These are phyloP conservation scores for Phellinidium pouzarii DNA, from an alignment of 1,284 basidiomycete genomes.

Conservation along the genomic window DNA sequence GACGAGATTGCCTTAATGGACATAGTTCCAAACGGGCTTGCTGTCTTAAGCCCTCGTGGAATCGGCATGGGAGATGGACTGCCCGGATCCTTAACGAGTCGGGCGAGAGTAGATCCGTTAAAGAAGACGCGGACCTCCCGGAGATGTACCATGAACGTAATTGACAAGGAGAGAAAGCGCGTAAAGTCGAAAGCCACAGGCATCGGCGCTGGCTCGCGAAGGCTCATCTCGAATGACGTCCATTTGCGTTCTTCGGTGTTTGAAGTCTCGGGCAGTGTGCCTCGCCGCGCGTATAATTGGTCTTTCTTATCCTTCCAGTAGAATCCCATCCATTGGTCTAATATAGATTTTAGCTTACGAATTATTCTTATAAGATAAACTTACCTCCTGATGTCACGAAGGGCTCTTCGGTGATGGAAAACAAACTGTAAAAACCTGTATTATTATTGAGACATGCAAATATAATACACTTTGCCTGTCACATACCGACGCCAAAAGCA, in stretches of 20 bases:
- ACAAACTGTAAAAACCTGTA: constrained; percentile 72
- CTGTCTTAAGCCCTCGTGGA: constrained; percentile 43
- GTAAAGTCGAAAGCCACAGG: constrained; percentile 83
- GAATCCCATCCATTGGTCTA: constrained; percentile 91
- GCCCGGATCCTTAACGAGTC: constrained; percentile 66
- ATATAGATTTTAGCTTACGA: background rate
- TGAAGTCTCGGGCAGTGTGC: constrained; percentile 46
- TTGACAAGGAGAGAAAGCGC: constrained; percentile 85
- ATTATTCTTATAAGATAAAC: constrained; percentile 5
- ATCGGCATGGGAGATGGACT: constrained; percentile 45
- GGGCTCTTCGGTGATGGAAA: constrained; percentile 87
- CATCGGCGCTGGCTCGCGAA: constrained; percentile 80
- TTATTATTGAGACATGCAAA: background rate
- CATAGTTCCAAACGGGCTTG: constrained; percentile 56
- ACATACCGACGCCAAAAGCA: constrained; percentile 75
- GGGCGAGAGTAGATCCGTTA: constrained; percentile 72
- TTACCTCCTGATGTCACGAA: constrained; percentile 84
- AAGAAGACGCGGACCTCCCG: constrained; percentile 73
- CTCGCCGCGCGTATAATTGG: constrained; percentile 74
- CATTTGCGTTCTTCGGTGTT: constrained; percentile 42
- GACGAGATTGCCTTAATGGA: constrained; percentile 57
- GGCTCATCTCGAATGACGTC: constrained; percentile 89
- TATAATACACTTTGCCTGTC: background rate
- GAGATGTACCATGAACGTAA: constrained; percentile 90
- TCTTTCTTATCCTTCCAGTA: constrained; percentile 76